phyloP scores from a whole-genome alignment of 2,329 filamentous ascomycete genomes.

The Beauveria rudraprayagi region DNA sequence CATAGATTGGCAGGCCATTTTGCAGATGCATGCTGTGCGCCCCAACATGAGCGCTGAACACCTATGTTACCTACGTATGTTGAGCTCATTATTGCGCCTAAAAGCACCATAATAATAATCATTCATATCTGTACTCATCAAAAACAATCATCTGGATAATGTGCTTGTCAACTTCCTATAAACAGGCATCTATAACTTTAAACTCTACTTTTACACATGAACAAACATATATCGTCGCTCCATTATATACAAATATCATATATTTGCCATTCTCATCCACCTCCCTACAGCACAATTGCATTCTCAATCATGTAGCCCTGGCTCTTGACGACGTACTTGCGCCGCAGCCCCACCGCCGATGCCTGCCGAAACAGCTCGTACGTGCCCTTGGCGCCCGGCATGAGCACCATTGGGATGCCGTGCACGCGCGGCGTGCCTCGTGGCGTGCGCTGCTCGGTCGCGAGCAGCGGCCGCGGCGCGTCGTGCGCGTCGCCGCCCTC shows the following conservation, averaged over 20 bases:
- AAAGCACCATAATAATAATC: no score
- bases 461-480: constrained; percentile 58
- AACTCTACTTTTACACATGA: no score
- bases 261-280: no score
- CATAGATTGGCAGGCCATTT: not conserved
- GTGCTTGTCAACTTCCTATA: no score
- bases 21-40: not conserved
- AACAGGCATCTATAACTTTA: no score
- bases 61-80: not conserved
- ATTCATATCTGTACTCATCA: no score
- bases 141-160: no score
- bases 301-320: constrained; percentile 74
- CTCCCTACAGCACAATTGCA: constrained; percentile 50
- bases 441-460: constrained; percentile 63
- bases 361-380: constrained; percentile 56
- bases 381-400: constrained; percentile 56
- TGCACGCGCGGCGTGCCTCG: constrained; percentile 61
- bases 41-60: not conserved
- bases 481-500: constrained; percentile 32
- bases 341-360: constrained; percentile 63
- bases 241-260: not conserved
- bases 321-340: constrained; percentile 73
- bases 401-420: constrained; percentile 75
- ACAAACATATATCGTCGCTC: not conserved
- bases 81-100: no score